Evolutionary conservation across 1,284 basidiomycete genomes (phyloP).

Genomic region (Ceratobasidium sp.): DNA sequence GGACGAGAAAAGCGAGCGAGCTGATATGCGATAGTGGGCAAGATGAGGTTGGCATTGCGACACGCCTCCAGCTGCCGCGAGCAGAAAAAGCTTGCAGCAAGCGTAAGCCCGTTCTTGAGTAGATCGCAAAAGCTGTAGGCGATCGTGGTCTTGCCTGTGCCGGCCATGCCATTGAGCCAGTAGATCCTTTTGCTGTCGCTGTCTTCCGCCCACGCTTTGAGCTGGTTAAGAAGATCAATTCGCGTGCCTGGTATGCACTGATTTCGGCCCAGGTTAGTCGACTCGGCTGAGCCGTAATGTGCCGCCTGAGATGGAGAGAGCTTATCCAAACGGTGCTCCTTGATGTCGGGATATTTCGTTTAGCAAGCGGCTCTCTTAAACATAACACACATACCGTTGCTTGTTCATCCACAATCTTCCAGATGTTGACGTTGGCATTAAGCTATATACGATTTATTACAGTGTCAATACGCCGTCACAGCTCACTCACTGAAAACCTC

Average conservation of each 20-base stretch:
- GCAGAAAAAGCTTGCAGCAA: constrained; percentile 11
- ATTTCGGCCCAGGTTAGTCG: background rate
- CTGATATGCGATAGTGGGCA: constrained; percentile 1
- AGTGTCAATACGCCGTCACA: background rate
- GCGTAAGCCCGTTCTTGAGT: background rate
- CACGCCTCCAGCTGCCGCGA: constrained; percentile 1
- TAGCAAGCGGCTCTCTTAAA: background rate
- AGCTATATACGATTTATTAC: background rate
- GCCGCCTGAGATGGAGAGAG: constrained; percentile 10
- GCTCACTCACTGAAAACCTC: background rate
- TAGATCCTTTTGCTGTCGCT: background rate
- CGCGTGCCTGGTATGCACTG: constrained; percentile 41
- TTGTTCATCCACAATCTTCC: constrained; percentile 17
- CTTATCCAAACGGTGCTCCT: background rate
- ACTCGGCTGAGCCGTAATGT: constrained; percentile 15
- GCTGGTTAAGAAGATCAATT: background rate
- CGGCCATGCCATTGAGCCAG: constrained; percentile 24
- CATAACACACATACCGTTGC: background rate
- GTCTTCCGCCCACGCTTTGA: background rate
- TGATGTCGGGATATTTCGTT: background rate
- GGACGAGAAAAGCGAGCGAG: background rate
- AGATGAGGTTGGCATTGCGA: background rate
- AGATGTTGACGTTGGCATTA: constrained; percentile 16
- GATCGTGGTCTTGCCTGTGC: background rate
- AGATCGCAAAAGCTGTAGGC: background rate